Base-by-base conservation (phyloP, 306 rosid species). In the Hippophae tibetana region DNA sequence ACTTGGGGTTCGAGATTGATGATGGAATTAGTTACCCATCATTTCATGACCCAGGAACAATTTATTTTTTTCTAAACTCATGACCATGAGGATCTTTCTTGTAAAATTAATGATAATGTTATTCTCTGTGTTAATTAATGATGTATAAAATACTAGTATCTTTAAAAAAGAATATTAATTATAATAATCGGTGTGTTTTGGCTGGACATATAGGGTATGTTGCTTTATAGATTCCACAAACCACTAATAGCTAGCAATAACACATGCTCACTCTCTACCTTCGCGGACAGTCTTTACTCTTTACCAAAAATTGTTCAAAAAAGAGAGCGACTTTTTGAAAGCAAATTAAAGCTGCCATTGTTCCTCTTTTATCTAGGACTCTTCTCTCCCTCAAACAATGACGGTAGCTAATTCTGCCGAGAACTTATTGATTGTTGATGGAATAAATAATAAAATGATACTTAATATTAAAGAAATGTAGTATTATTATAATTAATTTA, bases 21-120 rank as follows among this genome's bases (percentile, higher is more conserved):
- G 82, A 71, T 73, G 84, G 89, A 83, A 86, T 87, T 81, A 84
- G 86, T 80, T 78, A 86, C 81, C 93, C 80, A 84, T 79, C 60
- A 61, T 49, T 45, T 57, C 43, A 61, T 68, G 63, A 74, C 57
- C 73, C 67, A 18, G 23, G 23, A 18, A 18, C 1, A 18, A 18
- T 18, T 18, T 18, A 18, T 18, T 18, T 18, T 18, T 18, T 18
- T 18, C 23, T 18, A 18, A 18, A 18, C 23, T 18, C 23, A 18
- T 18, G 23, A 18, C 23, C 23, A 62, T 69, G 50, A 69, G 66
- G 79, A 79, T 79, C 78, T 74, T 14, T 69, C 70, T 57, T 76
- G 18, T 10, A 23, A 67, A 65, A 44, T 14, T 18, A 11, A 55
- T 60, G 27, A n/a, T 23, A 11, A 12, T 51, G 27, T 44, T n/a